Conservation (phyloP, 768 basidiomycete species). For the Epithele typhae region DNA sequence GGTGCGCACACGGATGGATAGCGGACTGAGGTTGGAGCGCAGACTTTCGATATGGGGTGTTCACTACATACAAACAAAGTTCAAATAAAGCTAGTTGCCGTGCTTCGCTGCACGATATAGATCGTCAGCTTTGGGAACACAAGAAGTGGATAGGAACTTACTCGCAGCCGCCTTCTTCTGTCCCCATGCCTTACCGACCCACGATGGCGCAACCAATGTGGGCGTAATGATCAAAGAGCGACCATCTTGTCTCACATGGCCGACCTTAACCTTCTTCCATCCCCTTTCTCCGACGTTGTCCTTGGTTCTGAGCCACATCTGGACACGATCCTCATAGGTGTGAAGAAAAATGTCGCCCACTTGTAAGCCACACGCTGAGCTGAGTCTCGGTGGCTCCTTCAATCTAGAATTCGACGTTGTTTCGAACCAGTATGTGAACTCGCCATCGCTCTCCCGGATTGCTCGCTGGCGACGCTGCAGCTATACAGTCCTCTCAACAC, state of each 20-base stretch:
- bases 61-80: no score
- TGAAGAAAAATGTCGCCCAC: neutral
- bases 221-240: neutral
- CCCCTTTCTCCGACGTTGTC: neutral
- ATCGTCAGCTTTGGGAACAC: no score
- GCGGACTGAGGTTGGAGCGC: no score
- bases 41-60: no score
- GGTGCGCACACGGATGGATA: no score
- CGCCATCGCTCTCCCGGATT: no score
- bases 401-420: neutral
- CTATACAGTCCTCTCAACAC: no score
- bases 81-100: no score
- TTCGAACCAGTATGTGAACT: conserved; percentile 1
- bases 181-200: conserved; percentile 1
- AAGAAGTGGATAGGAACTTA: neutral
- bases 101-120: no score
- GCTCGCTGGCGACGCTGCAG: no score
- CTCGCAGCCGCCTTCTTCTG: neutral
- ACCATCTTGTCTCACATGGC: neutral
- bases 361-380: neutral
- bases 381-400: neutral
- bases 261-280: neutral
- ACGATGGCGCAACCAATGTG: neutral
- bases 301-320: neutral
- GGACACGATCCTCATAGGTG: neutral